phyloP scores from a whole-genome alignment of 441 rosid species.

The Omphalea diandra region DNA sequence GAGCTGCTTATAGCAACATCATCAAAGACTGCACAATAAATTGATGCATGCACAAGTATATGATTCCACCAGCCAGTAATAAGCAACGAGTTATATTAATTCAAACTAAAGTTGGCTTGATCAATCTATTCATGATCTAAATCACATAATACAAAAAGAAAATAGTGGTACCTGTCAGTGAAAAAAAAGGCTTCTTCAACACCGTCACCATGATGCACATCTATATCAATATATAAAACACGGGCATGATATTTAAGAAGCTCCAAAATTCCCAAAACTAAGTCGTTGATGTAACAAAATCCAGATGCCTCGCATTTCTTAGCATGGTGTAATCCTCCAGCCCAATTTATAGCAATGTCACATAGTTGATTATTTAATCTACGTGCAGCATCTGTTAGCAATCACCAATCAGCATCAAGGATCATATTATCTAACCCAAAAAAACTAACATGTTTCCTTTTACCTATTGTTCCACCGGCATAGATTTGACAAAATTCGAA shows the following conservation, averaged over 20 bases:
- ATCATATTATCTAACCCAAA: conserved; percentile 4
- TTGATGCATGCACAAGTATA: conserved; percentile 1
- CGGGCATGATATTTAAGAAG: conserved; percentile 89
- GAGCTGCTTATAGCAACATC: neutral
- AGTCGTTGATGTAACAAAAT: conserved; percentile 95
- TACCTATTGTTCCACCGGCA: conserved; percentile 98
- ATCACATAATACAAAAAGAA: conserved; percentile 19
- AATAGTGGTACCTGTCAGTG: conserved; percentile 70
- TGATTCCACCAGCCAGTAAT: neutral
- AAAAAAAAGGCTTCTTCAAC: conserved; percentile 99
- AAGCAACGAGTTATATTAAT: neutral
- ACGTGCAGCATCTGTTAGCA: conserved; percentile 73
- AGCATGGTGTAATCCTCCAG: conserved; percentile 98
- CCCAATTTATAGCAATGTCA: conserved; percentile 99
- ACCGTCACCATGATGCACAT: conserved; percentile 99
- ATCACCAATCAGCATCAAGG: conserved; percentile 17
- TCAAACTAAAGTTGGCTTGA: neutral
- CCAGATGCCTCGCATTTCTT: conserved; percentile 98
- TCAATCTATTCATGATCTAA: conserved; percentile 2
- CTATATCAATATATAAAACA: conserved; percentile 87
- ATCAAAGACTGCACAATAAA: neutral
- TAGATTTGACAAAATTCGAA: conserved; percentile 97
- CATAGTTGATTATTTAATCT: conserved; percentile 89
- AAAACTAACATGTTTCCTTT: neutral
- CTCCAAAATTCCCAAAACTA: conserved; percentile 94